Percentiles rank a stretch among this genome's conserved stretches.
Evolutionary conservation across 2,329 filamentous ascomycete species (phyloP).

Genomic region (Lasiodiplodia citricola): DNA sequence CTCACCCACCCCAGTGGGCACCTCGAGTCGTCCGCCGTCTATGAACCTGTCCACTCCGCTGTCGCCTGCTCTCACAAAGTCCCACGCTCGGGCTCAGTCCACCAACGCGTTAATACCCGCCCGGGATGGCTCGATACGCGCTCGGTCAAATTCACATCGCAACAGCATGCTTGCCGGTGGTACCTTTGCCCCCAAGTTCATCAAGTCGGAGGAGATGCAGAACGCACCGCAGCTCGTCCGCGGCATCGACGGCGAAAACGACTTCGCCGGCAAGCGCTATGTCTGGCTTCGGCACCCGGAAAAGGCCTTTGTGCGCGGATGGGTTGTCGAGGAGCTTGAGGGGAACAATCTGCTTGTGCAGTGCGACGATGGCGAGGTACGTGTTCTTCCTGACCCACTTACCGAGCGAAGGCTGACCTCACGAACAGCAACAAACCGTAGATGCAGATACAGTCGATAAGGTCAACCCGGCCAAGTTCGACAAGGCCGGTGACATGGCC

Average conservation of each 20-base stretch:
- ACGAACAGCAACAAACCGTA: conserved; percentile 77
- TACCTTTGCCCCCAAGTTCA: conserved; percentile 96
- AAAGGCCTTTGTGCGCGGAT: conserved; percentile 87
- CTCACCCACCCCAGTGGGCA: conserved; percentile 56
- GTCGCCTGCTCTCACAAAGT: conserved; percentile 51
- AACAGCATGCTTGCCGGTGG: conserved; percentile 69
- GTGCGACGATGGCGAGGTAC: conserved; percentile 87
- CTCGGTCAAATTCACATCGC: conserved; percentile 67
- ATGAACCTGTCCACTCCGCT: conserved; percentile 70
- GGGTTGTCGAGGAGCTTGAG: conserved; percentile 82
- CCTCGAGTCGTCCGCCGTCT: conserved; percentile 72
- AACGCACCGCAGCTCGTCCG: conserved; percentile 60
- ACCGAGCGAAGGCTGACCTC: neutral
- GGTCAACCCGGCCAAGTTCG: conserved; percentile 98
- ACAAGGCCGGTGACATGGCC: conserved; percentile 99
- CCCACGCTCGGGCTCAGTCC: conserved; percentile 74
- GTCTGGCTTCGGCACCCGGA: conserved; percentile 93
- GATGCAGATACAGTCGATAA: conserved; percentile 91
- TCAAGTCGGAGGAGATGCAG: conserved; percentile 81
- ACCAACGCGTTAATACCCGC: conserved; percentile 37
- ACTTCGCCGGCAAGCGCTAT: conserved; percentile 98
- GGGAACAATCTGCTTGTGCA: conserved; percentile 78
- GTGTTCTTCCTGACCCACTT: conserved; percentile 39
- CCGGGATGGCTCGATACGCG: conserved; percentile 43
- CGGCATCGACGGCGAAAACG: conserved; percentile 94